Conservation (phyloP, 2,329 filamentous ascomycete species). For the Xylaria sp. region DNA sequence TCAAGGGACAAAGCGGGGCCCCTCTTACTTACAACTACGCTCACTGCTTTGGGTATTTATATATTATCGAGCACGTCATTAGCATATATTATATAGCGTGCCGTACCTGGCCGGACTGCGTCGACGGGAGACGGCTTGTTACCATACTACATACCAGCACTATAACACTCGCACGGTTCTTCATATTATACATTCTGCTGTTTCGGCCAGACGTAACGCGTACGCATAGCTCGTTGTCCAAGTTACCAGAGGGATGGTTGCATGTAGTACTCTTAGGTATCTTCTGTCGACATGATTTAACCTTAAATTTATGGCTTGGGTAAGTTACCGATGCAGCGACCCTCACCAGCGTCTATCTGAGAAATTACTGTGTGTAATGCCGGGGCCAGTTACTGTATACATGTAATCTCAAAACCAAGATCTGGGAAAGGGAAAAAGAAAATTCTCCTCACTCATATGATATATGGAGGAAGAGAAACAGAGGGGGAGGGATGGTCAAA, state of each 20-base stretch:
- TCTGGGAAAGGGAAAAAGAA: neutral
- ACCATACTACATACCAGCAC: slow-evolving; percentile 19
- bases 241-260: neutral
- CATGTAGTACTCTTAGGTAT: slow-evolving; percentile 10
- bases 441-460: too few species aligned
- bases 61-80: neutral
- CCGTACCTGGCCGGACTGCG: slow-evolving; percentile 2
- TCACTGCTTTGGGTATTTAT: neutral
- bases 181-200: slow-evolving; percentile 8
- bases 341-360: neutral
- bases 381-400: neutral
- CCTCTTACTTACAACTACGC: too few species aligned
- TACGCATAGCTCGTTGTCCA: neutral
- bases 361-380: neutral
- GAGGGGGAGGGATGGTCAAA: neutral
- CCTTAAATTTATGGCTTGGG: too few species aligned
- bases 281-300: too few species aligned
- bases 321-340: too few species aligned
- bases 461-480: too few species aligned
- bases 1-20: slow-evolving; percentile 4
- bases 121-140: slow-evolving; percentile 14
- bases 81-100: slow-evolving; percentile 2
- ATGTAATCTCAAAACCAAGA: neutral
- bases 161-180: slow-evolving; percentile 15
- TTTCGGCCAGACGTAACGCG: neutral